phyloP scores from a whole-genome alignment of 768 basidiomycete species.

The Macrolepiota albuminosa region DNA sequence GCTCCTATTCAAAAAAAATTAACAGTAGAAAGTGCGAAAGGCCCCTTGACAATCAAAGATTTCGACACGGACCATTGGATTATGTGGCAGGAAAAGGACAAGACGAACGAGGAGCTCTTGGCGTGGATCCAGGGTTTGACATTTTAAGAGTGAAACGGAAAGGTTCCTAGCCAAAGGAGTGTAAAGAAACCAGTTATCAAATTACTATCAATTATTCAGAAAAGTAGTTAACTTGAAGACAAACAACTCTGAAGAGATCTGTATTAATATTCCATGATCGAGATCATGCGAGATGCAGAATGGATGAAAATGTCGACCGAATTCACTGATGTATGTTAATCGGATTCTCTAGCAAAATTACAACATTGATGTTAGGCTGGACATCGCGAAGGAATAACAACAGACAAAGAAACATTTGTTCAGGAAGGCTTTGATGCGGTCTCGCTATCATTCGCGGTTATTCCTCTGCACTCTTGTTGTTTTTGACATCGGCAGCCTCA shows the following conservation, averaged over 20 bases:
- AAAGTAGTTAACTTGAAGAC: not conserved
- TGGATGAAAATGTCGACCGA: conserved; percentile 65
- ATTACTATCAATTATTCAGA: not conserved
- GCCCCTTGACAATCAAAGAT: conserved; percentile 23
- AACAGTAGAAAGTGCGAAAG: conserved; percentile 17
- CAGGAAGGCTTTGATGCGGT: conserved; percentile 87
- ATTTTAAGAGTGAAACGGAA: not conserved
- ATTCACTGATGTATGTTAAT: conserved; percentile 61
- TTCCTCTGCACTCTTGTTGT: conserved; percentile 55
- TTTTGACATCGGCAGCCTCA: conserved; percentile 34
- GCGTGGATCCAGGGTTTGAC: conserved; percentile 9
- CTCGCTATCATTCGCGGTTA: conserved; percentile 76
- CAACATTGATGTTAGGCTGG: conserved; percentile 54
- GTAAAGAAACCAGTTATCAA: not conserved
- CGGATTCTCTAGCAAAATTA: not conserved
- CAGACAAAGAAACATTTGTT: conserved; percentile 82
- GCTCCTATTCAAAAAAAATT: conserved; percentile 11
- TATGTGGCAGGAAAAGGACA: conserved; percentile 14
- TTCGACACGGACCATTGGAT: conserved; percentile 17
- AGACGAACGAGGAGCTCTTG: conserved; percentile 13
- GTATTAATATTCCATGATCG: too few relatives aligned
- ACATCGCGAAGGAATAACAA: conserved; percentile 94
- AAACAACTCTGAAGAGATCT: too few relatives aligned
- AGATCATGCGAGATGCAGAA: conserved; percentile 39
- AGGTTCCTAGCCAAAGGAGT: not conserved